Conservation (phyloP, 1,284 basidiomycete genomes). For the Ceratobasidium sp. region DNA sequence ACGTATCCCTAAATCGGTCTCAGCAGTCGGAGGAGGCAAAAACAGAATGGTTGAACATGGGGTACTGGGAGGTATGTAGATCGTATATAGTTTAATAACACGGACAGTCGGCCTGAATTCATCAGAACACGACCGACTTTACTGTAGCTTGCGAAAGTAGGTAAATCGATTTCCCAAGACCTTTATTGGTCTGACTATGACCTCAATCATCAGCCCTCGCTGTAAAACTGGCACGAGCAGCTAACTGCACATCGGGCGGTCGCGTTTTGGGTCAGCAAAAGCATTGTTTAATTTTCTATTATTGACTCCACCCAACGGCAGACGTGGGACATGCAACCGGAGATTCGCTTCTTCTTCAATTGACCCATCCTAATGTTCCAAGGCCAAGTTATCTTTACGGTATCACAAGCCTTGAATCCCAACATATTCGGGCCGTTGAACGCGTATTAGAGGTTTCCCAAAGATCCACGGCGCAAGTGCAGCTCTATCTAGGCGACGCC, state of each 20-base stretch:
- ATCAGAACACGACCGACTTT: constrained; percentile 59
- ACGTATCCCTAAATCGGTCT: constrained; percentile 11
- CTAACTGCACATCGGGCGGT: constrained; percentile 53
- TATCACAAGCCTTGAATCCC: constrained; percentile 64
- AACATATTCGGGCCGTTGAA: constrained; percentile 57
- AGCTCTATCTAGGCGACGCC: constrained; percentile 60
- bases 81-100: not conserved
- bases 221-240: constrained; percentile 58
- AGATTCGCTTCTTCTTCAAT: constrained; percentile 66
- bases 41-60: constrained; percentile 75
- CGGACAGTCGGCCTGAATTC: not conserved
- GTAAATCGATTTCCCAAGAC: not conserved
- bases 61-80: constrained; percentile 63
- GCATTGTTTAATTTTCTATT: constrained; percentile 16
- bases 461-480: constrained; percentile 37
- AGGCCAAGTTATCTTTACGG: constrained; percentile 61
- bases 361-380: constrained; percentile 56
- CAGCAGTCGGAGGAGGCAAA: not conserved
- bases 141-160: constrained; percentile 68
- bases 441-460: constrained; percentile 51
- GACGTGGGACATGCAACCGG: constrained; percentile 78
- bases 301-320: constrained; percentile 45
- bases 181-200: not conserved
- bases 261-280: constrained; percentile 59
- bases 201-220: constrained; percentile 58